Conservation (phyloP, 2,329 filamentous ascomycete genomes). For the Lachnellula arida region DNA sequence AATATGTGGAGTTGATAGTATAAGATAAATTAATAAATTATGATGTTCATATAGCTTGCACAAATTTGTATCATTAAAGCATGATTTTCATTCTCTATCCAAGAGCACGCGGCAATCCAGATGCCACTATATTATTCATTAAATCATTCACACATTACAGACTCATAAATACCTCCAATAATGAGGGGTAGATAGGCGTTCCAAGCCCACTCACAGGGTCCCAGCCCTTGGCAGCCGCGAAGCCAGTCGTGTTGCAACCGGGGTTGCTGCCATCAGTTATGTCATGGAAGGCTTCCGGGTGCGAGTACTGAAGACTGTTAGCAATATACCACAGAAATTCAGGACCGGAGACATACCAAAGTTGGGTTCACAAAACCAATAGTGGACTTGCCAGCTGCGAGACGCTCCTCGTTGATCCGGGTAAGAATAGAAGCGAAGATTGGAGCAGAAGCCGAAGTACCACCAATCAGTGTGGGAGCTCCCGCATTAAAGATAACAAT, state of each 20-base stretch:
- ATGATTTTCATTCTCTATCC: background rate
- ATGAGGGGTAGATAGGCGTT: conserved; percentile 22
- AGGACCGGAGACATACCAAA: conserved; percentile 7
- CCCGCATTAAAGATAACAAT: conserved; percentile 23
- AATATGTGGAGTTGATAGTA: too few relatives aligned
- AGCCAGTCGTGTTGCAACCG: conserved; percentile 32
- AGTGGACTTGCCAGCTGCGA: conserved; percentile 42
- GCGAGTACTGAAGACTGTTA: conserved; percentile 14
- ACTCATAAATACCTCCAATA: conserved; percentile 20
- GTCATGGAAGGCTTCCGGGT: conserved; percentile 23
- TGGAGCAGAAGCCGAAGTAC: conserved; percentile 52
- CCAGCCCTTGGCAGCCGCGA: conserved; percentile 30
- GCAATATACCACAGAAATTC: background rate
- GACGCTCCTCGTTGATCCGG: conserved; percentile 56
- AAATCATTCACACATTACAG: conserved; percentile 2
- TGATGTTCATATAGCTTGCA: background rate
- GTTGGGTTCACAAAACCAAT: conserved; percentile 49
- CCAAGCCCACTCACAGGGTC: conserved; percentile 32
- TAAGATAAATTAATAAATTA: too few relatives aligned
- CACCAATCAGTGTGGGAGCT: conserved; percentile 32
- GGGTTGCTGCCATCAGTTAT: conserved; percentile 29
- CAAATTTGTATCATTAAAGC: too few relatives aligned
- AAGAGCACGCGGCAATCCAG: background rate
- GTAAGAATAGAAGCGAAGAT: conserved; percentile 52
- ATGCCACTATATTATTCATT: background rate